Base-by-base conservation (phyloP, 148 eudicot species). In the Polygonum aviculare region DNA sequence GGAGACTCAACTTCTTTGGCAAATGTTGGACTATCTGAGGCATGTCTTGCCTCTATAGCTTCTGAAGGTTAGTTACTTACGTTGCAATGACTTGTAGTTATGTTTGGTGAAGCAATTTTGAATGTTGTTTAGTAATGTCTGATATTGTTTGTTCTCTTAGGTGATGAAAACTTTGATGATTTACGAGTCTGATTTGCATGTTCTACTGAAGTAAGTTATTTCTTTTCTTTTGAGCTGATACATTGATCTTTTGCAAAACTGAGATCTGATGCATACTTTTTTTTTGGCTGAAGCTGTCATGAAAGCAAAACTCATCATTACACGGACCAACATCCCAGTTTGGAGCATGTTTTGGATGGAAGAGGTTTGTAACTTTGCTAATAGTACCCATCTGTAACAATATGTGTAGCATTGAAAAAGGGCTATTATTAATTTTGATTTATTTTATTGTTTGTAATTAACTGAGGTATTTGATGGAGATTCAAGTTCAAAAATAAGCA, bases 11-110 rank as follows among this genome's bases (percentile, higher is more conserved):
- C 86, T 80, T 92, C 87, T 83, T 85, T 95, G 76, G 81, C 80
- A 81, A 87, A 81, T 60, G 88, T 95, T 78, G 98, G 98, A 7
- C 87, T 95, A 60, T 95, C 98, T 63, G 96, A 92, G 75, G 89
- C 77, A 45, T 85, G 87, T 79, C 87, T 95, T 57, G 97, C 98
- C 60, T 86, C 96, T 12, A 89, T 95, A 67, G 94, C 91, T 69
- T 88, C 96, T 74, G 84, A 88, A 88, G 98, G 98, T 94, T 48
- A 84, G 96, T 77, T 59, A 57, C 31, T 72, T 4, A n/a, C 4
- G 31, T n/a, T 73, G 26, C 59, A 33, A 65, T 65, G 71, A 16
- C 71, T n/a, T n/a, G 3, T 15, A 35, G 36, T 12, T 65, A 65
- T 14, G n/a, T 14, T 5, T 65, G 41, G 41, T 15, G 41, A 65